A percentile compares a stretch with the other conserved stretches of the same genome.
Conservation (phyloP, 106 monocot species). For the Dioscorea dumetorum region DNA sequence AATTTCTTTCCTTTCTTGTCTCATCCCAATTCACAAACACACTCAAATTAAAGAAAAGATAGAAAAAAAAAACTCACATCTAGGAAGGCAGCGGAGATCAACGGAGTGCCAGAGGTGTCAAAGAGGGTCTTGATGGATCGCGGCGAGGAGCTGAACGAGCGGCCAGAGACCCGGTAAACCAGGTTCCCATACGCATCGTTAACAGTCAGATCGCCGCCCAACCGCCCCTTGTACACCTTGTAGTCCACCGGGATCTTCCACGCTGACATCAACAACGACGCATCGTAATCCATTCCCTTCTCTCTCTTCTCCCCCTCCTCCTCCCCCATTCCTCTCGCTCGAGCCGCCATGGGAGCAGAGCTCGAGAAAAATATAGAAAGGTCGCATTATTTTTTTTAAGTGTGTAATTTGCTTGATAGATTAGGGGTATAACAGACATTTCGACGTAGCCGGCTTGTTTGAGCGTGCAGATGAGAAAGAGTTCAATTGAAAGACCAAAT, state of each 20-base stretch:
- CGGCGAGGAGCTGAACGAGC: slow-evolving; percentile 10
- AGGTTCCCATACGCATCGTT: slow-evolving; percentile 29
- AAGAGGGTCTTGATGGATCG: slow-evolving; percentile 25
- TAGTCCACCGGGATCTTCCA: slow-evolving; percentile 47
- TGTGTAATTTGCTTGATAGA: no score
- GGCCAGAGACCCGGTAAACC: slow-evolving; percentile 20
- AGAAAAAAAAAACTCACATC: slow-evolving; percentile 17
- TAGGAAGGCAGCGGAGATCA: slow-evolving; percentile 28
- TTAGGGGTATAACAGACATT: not conserved
- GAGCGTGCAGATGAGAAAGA: not conserved
- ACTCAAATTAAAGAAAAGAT: not conserved
- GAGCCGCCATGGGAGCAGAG: not conserved
- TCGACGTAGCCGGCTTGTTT: not conserved
- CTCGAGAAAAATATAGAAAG: not conserved
- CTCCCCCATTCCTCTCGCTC: not conserved
- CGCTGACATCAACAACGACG: slow-evolving; percentile 9
- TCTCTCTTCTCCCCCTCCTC: not conserved
- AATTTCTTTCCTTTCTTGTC: no score
- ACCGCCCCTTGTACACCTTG: slow-evolving; percentile 21
- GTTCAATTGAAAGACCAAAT: no score
- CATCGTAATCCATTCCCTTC: no score
- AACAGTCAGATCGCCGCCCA: slow-evolving; percentile 32
- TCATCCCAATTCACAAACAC: no score
- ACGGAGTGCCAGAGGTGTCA: slow-evolving; percentile 26
- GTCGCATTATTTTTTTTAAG: no score